Base-by-base conservation (phyloP, 2,329 filamentous ascomycete species). In the Dothideomycetidae sp. region DNA sequence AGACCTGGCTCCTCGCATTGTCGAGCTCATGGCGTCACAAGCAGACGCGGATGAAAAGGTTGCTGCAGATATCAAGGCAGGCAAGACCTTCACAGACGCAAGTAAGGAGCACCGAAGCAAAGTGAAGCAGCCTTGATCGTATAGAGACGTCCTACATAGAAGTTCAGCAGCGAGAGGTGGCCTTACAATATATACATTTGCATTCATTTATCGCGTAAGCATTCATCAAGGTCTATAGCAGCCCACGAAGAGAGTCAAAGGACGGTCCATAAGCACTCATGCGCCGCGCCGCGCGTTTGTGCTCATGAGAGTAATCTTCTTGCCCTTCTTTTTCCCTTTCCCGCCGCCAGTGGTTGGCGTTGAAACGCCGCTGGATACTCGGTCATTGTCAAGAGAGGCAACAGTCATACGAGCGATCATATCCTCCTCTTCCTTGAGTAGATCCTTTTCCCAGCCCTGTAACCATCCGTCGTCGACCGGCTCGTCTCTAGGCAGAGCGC, bases 391-490 rank as follows among this genome's bases (percentile, higher is more conserved):
- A n/a, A 57, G 33, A 14, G 43, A 49, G 37, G 51, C 50, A 17
- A 50, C 53, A 41, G 66, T 62, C 5, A 66, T 62, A 40, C 67
- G 63, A 3, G 66, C 66, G 10, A 71, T 57, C 32, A 71, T 46
- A 31, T 61, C 57, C 34, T 72, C 64, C 36, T 84, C 78, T 39
- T 82, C 76, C 2, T 72, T 68, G 10, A 75, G 64, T 11, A 93
- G 54, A 40, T 93, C 73, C 40, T 79, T 76, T 50, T 93, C 82
- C 78, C 78, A 82, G 2, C 78, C 83, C 48, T 81, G 77, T 11
- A 88, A 63, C 86, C 86, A 94, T 0, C 86, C 88, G 53, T 94
- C 86, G 44, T 85, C 74, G 2, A 57, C 44, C n/a, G 58, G 49
- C 28, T 60, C 57, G 3, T 59, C 57, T 17, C 60, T 53, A 9